phyloP scores from a whole-genome alignment of 2,329 filamentous ascomycete genomes.

The Intubia oerlemansii region DNA sequence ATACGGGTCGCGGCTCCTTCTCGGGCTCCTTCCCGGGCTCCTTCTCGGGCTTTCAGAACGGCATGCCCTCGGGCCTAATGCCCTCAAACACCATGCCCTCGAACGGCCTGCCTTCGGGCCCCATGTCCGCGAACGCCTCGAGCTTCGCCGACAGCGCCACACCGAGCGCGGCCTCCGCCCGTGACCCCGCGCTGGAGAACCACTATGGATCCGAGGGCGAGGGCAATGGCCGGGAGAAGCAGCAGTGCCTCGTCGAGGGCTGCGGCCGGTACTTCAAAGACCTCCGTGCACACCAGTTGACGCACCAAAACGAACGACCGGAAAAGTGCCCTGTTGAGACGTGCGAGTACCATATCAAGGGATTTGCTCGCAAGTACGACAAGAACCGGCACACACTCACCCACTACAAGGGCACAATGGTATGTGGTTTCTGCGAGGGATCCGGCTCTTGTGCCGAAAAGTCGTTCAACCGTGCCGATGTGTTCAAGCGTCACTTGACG shows the following conservation, averaged over 20 bases:
- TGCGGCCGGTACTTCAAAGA: conserved; percentile 81
- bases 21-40: too few relatives aligned
- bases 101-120: too few relatives aligned
- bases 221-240: conserved; percentile 40
- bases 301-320: conserved; percentile 73
- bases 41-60: conserved; percentile 28
- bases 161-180: too few relatives aligned
- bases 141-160: too few relatives aligned
- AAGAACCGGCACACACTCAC: conserved; percentile 89
- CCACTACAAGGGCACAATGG: conserved; percentile 95
- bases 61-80: too few relatives aligned
- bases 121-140: too few relatives aligned
- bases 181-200: too few relatives aligned
- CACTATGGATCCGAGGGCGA: conserved; percentile 40
- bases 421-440: conserved; percentile 83
- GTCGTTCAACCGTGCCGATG: conserved; percentile 86
- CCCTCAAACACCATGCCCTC: too few relatives aligned
- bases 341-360: conserved; percentile 82
- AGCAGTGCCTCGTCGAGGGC: conserved; percentile 60
- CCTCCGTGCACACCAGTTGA: conserved; percentile 83
- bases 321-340: conserved; percentile 87
- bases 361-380: conserved; percentile 88
- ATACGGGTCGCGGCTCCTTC: too few relatives aligned
- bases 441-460: conserved; percentile 79
- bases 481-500: conserved; percentile 86